These are phyloP conservation scores for Tylopilus intermedius DNA, from an alignment of 768 basidiomycete species.

Conservation along the genomic window DNA sequence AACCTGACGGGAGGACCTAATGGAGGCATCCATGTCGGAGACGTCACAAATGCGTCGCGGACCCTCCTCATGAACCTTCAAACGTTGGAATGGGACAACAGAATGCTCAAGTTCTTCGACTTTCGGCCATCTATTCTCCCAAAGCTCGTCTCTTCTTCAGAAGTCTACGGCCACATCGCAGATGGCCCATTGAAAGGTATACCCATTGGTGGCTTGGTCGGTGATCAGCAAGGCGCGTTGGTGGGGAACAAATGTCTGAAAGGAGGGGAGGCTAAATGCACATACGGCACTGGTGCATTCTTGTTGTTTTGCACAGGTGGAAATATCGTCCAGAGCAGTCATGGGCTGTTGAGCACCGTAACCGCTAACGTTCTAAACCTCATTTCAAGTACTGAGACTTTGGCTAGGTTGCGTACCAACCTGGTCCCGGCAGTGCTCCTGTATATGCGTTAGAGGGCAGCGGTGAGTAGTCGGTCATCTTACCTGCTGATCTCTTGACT, in stretches of 20 bases:
- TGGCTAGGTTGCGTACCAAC: constrained; percentile 79
- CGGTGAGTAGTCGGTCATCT: constrained; percentile 48
- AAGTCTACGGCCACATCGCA: constrained; percentile 81
- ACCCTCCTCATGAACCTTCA: constrained; percentile 85
- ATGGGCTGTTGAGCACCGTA: constrained; percentile 88
- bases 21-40: constrained; percentile 74
- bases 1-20: constrained; percentile 78
- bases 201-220: constrained; percentile 87
- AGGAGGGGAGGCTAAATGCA: constrained; percentile 95
- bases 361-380: constrained; percentile 11
- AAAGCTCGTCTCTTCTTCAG: constrained; percentile 82
- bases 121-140: constrained; percentile 76
- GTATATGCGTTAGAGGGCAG: constrained; percentile 94
- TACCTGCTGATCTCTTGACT: neutral
- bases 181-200: constrained; percentile 66
- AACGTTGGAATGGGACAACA: constrained; percentile 78
- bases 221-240: constrained; percentile 97
- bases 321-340: constrained; percentile 77
- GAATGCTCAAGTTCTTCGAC: constrained; percentile 82
- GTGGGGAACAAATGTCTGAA: constrained; percentile 92
- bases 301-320: constrained; percentile 90
- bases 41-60: constrained; percentile 94
- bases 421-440: constrained; percentile 70
- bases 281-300: constrained; percentile 97
- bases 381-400: constrained; percentile 1